Base-by-base conservation (phyloP, 768 basidiomycete species). In the Rhodosporidiobolus sp. region DNA sequence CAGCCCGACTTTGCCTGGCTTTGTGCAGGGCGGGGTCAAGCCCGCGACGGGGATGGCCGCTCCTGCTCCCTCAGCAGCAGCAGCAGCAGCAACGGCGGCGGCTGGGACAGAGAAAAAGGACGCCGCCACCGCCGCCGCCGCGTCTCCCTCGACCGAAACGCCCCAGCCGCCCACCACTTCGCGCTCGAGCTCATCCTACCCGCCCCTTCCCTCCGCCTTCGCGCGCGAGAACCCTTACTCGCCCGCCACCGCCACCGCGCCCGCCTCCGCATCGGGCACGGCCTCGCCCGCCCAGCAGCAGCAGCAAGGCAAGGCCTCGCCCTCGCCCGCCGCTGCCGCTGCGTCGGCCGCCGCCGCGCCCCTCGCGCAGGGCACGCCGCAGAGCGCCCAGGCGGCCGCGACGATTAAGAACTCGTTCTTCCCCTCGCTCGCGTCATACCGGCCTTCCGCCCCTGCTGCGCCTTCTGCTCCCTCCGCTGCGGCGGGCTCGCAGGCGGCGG, bases 151-250 rank as follows among this genome's bases (percentile, higher is more conserved):
- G n/a, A n/a, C n/a, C n/a, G n/a, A 12, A n/a, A 61, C 7, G n/a
- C 49, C 7, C 54, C 65, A 7, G 11, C 43, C 38, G 28, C 55
- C 32, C 6, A 0, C 56, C 6, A 32, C 22, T 4, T 10, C 62
- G 1, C 11, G 38, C 5, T 1, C 45, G 35, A 60, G 49, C 19
- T 67, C 67, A 20, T 53, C 66, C 17, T 76, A 76, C 57, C 74
- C 74, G 35, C 71, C 74, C 7, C 53, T 76, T 0, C 74, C 74
- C 4, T 63, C 70, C 46, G 74, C 74, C 0, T 76, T 72, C 30
- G 74, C 74, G 7, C 54, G 74, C 34, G 74, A 76, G 43, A 66
- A 38, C 24, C 74, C 74, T 9, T 76, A 76, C 49, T 69, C 74
- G 61, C 57, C 70, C 22, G 49, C 62, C 9, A 30, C 57, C 12